Percentiles rank a stretch among this genome's conserved stretches.
Evolutionary conservation across 805 yeast species (phyloP).

Genomic region (Naumovozyma baii): DNA sequence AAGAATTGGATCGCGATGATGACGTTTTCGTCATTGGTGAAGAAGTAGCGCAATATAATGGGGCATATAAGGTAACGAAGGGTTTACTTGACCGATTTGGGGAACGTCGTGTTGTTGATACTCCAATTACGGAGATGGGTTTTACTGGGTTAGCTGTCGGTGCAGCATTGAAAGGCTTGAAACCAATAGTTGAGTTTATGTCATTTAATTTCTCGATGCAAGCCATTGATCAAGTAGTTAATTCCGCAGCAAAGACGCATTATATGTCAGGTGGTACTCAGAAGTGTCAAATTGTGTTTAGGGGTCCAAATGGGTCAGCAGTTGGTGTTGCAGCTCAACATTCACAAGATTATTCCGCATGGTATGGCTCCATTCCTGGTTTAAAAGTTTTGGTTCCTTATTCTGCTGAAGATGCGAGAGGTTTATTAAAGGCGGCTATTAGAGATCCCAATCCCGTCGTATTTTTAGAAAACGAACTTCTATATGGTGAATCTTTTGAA

Average conservation of each 20-base stretch:
- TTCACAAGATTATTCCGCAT: constrained; percentile 93
- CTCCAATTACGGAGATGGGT: constrained; percentile 99
- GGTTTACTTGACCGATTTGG: constrained; percentile 94
- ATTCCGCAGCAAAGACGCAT: constrained; percentile 97
- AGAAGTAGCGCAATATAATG: constrained; percentile 98
- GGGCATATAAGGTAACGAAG: constrained; percentile 96
- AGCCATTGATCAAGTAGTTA: constrained; percentile 95
- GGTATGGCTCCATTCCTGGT: constrained; percentile 99
- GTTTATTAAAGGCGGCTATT: constrained; percentile 89
- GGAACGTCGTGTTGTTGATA: constrained; percentile 84
- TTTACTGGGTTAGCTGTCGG: constrained; percentile 93
- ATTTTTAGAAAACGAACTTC: constrained; percentile 88
- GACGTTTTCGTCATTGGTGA: constrained; percentile 95
- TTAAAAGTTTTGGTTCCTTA: constrained; percentile 93
- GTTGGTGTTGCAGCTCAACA: constrained; percentile 99
- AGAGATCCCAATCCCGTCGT: constrained; percentile 98
- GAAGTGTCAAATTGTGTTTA: constrained; percentile 92
- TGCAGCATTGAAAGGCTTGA: constrained; percentile 91
- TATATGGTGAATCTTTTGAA: constrained; percentile 87
- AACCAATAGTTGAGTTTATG: constrained; percentile 98
- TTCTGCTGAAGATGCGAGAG: constrained; percentile 92
- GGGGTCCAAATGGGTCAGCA: constrained; percentile 99
- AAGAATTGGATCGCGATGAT: constrained; percentile 93
- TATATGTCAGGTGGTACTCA: constrained; percentile 99
- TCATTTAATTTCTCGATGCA: constrained; percentile 99